phyloP scores from a whole-genome alignment of 1,284 basidiomycete genomes.

The Mixia osmundae region DNA sequence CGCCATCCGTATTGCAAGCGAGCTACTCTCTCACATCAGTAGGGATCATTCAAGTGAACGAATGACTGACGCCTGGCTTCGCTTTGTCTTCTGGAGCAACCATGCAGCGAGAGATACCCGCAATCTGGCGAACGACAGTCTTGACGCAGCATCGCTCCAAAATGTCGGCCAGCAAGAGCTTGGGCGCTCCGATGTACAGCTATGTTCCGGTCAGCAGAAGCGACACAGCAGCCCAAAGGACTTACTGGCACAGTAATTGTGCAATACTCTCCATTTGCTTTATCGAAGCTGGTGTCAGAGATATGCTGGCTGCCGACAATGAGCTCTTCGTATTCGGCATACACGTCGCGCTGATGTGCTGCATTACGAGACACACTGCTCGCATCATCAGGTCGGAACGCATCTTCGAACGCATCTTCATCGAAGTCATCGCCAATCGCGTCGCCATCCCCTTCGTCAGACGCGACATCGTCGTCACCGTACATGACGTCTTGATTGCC shows the following conservation, averaged over 20 bases:
- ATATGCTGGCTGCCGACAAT: too few relatives aligned
- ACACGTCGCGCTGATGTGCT: conserved; percentile 12
- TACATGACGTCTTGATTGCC: conserved; percentile 2
- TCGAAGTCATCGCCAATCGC: conserved; percentile 34
- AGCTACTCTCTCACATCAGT: conserved; percentile 16
- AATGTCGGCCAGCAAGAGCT: conserved; percentile 73
- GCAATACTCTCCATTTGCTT: conserved; percentile 32
- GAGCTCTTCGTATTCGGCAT: conserved; percentile 26
- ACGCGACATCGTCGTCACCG: conserved; percentile 16
- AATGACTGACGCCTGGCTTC: conserved; percentile 8
- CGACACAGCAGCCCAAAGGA: conserved; percentile 33
- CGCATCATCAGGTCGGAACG: too few relatives aligned
- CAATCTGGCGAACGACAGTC: conserved; percentile 67
- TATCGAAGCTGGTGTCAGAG: conserved; percentile 22
- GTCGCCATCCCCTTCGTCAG: conserved; percentile 15
- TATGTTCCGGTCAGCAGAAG: conserved; percentile 28
- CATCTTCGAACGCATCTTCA: too few relatives aligned
- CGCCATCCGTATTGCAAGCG: conserved; percentile 38
- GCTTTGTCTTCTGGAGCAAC: conserved; percentile 29
- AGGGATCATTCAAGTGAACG: conserved; percentile 5
- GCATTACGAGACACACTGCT: too few relatives aligned
- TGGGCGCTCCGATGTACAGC: conserved; percentile 40
- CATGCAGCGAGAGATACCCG: conserved; percentile 62
- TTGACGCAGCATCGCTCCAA: conserved; percentile 61
- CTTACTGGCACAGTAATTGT: conserved; percentile 30